Evolutionary conservation across 1,139 yeast species (phyloP).

Genomic region (Yamadazyma diddensiae): DNA sequence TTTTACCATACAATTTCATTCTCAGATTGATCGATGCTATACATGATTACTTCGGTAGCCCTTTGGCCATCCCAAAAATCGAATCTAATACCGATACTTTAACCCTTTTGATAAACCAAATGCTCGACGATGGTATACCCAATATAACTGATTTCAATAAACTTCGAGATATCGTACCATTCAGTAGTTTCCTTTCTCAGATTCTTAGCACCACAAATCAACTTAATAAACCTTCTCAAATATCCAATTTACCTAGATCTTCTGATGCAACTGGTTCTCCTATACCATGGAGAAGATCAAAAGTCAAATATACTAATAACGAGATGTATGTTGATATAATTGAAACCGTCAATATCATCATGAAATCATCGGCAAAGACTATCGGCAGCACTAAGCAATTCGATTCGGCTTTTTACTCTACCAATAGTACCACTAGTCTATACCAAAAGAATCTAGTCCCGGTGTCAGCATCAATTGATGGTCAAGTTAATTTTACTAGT

Average conservation of each 20-base stretch:
- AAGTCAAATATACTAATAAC: slow-evolving; percentile 65
- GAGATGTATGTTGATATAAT: slow-evolving; percentile 78
- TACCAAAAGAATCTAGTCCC: slow-evolving; percentile 30
- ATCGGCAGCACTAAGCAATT: slow-evolving; percentile 18
- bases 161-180: slow-evolving; percentile 70
- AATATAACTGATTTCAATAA: slow-evolving; percentile 69
- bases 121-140: slow-evolving; percentile 78
- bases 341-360: slow-evolving; percentile 54
- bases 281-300: slow-evolving; percentile 73
- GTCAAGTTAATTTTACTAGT: slow-evolving; percentile 61
- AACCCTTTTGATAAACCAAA: slow-evolving; percentile 48
- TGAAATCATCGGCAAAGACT: slow-evolving; percentile 14
- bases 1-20: slow-evolving; percentile 56
- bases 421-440: slow-evolving; percentile 10
- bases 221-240: slow-evolving; percentile 8
- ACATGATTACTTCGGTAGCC: slow-evolving; percentile 57
- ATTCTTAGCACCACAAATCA: slow-evolving; percentile 34
- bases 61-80: slow-evolving; percentile 55
- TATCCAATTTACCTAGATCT: slow-evolving; percentile 1
- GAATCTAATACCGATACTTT: slow-evolving; percentile 66
- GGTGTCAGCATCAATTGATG: slow-evolving; percentile 59
- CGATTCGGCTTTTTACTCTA: slow-evolving; percentile 40
- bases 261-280: slow-evolving; percentile 5
- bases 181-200: slow-evolving; percentile 39
- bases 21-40: slow-evolving; percentile 49